phyloP scores from a whole-genome alignment of 1,284 basidiomycete species.

The Moesziomyces sp. region DNA sequence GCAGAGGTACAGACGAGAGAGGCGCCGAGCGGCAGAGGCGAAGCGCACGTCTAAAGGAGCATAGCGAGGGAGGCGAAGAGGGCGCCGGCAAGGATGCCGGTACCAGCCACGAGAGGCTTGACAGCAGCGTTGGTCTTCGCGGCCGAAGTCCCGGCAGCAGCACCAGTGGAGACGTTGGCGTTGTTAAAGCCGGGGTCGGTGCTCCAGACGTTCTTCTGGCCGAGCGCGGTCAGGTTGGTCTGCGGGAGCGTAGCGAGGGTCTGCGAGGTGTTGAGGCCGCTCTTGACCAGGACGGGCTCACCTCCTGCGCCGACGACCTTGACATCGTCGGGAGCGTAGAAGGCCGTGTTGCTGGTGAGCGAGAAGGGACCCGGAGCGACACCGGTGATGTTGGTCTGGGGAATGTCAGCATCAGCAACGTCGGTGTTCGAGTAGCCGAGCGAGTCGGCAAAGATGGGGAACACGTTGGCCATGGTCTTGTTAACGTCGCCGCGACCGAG shows the following conservation, averaged over 20 bases:
- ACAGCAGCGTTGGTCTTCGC: constrained; percentile 28
- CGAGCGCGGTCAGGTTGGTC: constrained; percentile 54
- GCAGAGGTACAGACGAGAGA: no score
- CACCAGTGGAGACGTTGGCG: constrained; percentile 24
- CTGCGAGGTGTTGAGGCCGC: constrained; percentile 53
- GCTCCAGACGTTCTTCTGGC: constrained; percentile 62
- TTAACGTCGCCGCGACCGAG: constrained; percentile 56
- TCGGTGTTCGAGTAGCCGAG: constrained; percentile 65
- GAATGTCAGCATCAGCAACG: constrained; percentile 38
- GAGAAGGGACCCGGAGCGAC: constrained; percentile 63
- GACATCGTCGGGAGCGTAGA: constrained; percentile 63
- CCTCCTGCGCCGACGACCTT: constrained; percentile 64
- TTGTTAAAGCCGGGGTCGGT: constrained; percentile 48
- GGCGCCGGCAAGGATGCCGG: constrained; percentile 16
- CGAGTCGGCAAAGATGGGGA: constrained; percentile 70
- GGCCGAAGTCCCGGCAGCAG: constrained; percentile 3
- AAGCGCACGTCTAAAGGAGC: constrained; percentile 7
- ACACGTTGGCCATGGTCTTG: constrained; percentile 71
- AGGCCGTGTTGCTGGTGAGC: constrained; percentile 52
- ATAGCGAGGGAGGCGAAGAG: constrained; percentile 12
- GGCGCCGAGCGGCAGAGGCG: no score
- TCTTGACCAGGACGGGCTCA: constrained; percentile 55
- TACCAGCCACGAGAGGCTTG: constrained; percentile 17
- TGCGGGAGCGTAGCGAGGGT: constrained; percentile 28
- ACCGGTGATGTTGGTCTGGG: constrained; percentile 67